Evolutionary conservation across 208 protist species (phyloP).

Genomic region (Crithidia sp.): DNA sequence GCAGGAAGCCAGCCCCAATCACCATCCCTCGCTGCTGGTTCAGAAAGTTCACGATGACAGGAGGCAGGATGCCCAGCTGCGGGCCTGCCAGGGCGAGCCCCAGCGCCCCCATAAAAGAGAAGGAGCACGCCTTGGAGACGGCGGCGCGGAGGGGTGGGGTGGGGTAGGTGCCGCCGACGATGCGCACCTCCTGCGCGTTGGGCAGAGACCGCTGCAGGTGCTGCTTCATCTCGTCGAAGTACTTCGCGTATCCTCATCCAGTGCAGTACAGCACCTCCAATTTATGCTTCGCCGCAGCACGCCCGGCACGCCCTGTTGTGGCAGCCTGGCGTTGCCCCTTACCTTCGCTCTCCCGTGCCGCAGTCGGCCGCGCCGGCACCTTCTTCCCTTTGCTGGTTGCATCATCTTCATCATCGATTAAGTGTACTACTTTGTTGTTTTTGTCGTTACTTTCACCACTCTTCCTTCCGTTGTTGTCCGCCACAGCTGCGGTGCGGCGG

Average conservation of each 20-base stretch:
- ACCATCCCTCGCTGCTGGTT: slow-evolving; percentile 49
- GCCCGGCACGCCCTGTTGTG: not conserved
- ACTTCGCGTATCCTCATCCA: slow-evolving; percentile 81
- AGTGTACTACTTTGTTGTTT: slow-evolving; percentile 22
- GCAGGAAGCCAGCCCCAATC: slow-evolving; percentile 52
- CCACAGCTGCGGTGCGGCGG: slow-evolving; percentile 1
- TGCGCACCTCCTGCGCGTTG: slow-evolving; percentile 45
- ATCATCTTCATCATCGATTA: slow-evolving; percentile 19
- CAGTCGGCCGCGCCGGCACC: not conserved
- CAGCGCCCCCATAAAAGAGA: slow-evolving; percentile 47
- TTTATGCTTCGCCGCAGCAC: slow-evolving; percentile 17
- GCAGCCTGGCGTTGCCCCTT: not conserved
- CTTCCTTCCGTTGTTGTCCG: not conserved
- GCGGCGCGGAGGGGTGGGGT: slow-evolving; percentile 40
- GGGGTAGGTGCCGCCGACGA: slow-evolving; percentile 57
- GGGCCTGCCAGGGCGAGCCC: slow-evolving; percentile 36
- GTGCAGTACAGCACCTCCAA: slow-evolving; percentile 70
- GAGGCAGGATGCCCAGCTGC: slow-evolving; percentile 43
- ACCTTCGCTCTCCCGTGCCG: not conserved
- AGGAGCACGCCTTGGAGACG: slow-evolving; percentile 33
- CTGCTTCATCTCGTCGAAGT: slow-evolving; percentile 69
- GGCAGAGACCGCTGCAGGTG: slow-evolving; percentile 39
- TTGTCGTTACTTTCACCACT: slow-evolving; percentile 29
- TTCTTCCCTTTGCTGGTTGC: not conserved
- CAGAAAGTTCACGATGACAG: slow-evolving; percentile 35